Percentiles rank a stretch among this genome's conserved stretches.
Evolutionary conservation across 2,329 filamentous ascomycete species (phyloP).

Genomic region (Claviceps africana): DNA sequence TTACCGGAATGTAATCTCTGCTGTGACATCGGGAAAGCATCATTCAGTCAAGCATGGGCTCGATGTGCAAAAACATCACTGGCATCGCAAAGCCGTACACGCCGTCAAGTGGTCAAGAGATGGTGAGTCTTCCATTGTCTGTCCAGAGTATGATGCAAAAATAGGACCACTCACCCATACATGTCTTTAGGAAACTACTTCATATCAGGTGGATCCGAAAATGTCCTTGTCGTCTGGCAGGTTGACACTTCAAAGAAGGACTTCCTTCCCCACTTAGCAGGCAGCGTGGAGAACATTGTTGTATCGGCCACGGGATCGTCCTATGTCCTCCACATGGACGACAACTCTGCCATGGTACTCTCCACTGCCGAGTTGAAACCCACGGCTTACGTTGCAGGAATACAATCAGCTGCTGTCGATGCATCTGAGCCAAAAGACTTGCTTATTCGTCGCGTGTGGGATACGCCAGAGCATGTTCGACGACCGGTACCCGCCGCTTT

Average conservation of each 20-base stretch:
- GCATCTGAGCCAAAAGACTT: constrained; percentile 36
- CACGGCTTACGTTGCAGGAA: constrained; percentile 67
- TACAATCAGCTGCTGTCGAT: constrained; percentile 51
- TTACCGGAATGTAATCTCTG: constrained; percentile 61
- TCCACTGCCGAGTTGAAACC: constrained; percentile 83
- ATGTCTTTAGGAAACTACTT: constrained; percentile 63
- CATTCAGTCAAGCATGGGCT: constrained; percentile 33
- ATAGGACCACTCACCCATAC: constrained; percentile 16
- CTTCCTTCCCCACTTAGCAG: constrained; percentile 79
- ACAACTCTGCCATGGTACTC: constrained; percentile 83
- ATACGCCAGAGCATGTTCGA: constrained; percentile 27
- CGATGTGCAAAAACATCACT: constrained; percentile 60
- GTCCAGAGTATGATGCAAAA: neutral
- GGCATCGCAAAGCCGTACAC: constrained; percentile 77
- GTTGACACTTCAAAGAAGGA: constrained; percentile 72
- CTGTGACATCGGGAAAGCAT: constrained; percentile 31
- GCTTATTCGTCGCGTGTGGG: constrained; percentile 38
- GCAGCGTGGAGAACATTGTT: constrained; percentile 69
- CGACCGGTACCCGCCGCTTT: constrained; percentile 45
- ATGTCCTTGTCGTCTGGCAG: constrained; percentile 84
- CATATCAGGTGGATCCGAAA: constrained; percentile 83
- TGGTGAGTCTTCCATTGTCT: constrained; percentile 36
- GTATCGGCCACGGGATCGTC: constrained; percentile 67
- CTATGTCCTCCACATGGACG: constrained; percentile 73
- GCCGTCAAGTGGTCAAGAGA: constrained; percentile 85